Evolutionary conservation across 176 grass and related monocot species (phyloP).

Genomic region (Urochloa ruziziensis): DNA sequence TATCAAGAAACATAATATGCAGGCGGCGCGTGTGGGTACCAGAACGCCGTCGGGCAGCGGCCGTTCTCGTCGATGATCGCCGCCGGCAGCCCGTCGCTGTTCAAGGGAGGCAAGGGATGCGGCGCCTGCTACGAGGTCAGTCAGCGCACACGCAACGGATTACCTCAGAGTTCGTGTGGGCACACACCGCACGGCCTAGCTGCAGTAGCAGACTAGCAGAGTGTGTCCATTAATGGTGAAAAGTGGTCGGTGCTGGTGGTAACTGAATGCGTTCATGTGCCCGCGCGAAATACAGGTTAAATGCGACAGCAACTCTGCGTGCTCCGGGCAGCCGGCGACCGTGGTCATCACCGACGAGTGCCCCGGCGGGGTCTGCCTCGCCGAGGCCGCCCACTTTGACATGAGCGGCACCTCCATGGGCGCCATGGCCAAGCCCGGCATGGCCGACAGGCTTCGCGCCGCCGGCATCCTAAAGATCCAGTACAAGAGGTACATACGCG

Average conservation of each 20-base stretch:
- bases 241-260: conserved; percentile 30
- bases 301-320: conserved; percentile 48
- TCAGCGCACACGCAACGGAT: neutral
- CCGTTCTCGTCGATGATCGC: conserved; percentile 77
- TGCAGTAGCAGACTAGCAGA: neutral
- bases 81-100: conserved; percentile 65
- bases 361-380: conserved; percentile 45
- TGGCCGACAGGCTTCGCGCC: conserved; percentile 61
- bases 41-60: conserved; percentile 46
- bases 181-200: neutral
- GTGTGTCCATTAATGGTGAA: conserved; percentile 23
- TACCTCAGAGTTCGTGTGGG: conserved; percentile 17
- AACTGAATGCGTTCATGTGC: conserved; percentile 44
- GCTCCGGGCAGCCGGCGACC: conserved; percentile 66
- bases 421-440: conserved; percentile 58
- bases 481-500: conserved; percentile 46
- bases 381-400: conserved; percentile 59
- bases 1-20: neutral
- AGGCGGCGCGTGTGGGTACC: conserved; percentile 92
- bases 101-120: conserved; percentile 75
- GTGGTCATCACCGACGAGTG: conserved; percentile 79
- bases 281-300: conserved; percentile 49
- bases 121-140: conserved; percentile 88
- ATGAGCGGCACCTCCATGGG: conserved; percentile 87
- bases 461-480: conserved; percentile 56